These are phyloP conservation scores for Botryotinia globosa DNA, from an alignment of 2,329 filamentous ascomycete genomes.

Conservation along the genomic window DNA sequence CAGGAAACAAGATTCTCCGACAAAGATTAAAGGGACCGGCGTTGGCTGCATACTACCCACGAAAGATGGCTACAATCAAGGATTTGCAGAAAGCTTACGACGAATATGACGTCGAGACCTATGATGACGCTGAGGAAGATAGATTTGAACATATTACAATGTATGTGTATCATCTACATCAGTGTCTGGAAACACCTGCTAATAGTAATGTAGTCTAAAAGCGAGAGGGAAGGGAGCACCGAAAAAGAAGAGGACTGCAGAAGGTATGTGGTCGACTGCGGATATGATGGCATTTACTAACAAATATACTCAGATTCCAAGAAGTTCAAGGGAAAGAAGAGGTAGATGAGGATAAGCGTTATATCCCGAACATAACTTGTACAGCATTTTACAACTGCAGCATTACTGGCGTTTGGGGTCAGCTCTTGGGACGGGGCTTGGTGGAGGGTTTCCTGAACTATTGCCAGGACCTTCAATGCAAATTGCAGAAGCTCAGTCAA, in stretches of 20 bases:
- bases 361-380: conserved; percentile 26
- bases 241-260: conserved; percentile 77
- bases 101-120: conserved; percentile 45
- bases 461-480: background rate
- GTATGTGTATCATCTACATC: conserved; percentile 21
- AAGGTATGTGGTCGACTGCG: conserved; percentile 34
- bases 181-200: conserved; percentile 59
- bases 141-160: conserved; percentile 48
- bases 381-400: conserved; percentile 31
- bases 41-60: conserved; percentile 85
- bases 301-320: conserved; percentile 41
- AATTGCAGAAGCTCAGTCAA: conserved; percentile 9
- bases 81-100: conserved; percentile 63
- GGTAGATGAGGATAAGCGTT: conserved; percentile 36
- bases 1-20: conserved; percentile 89
- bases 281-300: background rate
- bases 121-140: conserved; percentile 75
- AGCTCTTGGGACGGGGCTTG: background rate
- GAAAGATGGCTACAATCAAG: conserved; percentile 58
- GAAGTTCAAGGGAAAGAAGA: conserved; percentile 47
- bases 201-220: conserved; percentile 57
- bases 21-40: conserved; percentile 83
- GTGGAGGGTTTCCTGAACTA: background rate
- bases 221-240: conserved; percentile 81
- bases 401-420: conserved; percentile 35